phyloP scores from a whole-genome alignment of 306 rosid genomes.

The Castanea sativa region DNA sequence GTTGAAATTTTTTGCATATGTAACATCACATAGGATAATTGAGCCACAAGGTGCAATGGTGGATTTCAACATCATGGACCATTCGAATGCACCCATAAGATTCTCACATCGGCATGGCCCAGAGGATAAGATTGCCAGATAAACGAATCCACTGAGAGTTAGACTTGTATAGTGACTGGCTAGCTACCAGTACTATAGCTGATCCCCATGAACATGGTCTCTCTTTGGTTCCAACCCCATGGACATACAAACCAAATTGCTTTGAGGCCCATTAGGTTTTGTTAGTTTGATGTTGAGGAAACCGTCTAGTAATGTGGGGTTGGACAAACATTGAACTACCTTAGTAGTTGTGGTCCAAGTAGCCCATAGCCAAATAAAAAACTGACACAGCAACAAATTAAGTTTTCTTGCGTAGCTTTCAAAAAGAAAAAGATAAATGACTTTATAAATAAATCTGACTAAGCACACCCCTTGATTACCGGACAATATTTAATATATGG shows the following conservation, averaged over 20 bases:
- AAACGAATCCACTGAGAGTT: conserved; percentile 17
- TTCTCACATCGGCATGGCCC: conserved; percentile 31
- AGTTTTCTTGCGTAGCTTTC: background rate
- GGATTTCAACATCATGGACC: conserved; percentile 38
- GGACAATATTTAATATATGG: background rate
- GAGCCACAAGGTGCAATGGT: conserved; percentile 29
- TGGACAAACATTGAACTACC: background rate
- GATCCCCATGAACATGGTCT: background rate
- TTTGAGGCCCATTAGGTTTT: background rate
- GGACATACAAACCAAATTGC: background rate
- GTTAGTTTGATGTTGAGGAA: background rate
- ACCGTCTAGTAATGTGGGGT: background rate
- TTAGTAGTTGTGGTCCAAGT: background rate
- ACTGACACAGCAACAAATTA: no score
- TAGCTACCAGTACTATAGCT: conserved; percentile 3
- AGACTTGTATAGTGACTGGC: conserved; percentile 12
- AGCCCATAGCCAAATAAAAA: no score
- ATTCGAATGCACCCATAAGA: conserved; percentile 13
- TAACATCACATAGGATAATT: conserved; percentile 1
- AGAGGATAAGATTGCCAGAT: conserved; percentile 35
- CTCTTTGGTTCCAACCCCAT: background rate
- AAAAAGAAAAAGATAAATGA: background rate
- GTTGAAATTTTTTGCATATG: background rate
- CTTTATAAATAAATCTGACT: background rate
- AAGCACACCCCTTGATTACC: background rate